Evolutionary conservation across 352 stramenopile species (phyloP), one percentile per base, ranked within the genome.

Genomic region (Globisporangium recalcitrans): DNA sequence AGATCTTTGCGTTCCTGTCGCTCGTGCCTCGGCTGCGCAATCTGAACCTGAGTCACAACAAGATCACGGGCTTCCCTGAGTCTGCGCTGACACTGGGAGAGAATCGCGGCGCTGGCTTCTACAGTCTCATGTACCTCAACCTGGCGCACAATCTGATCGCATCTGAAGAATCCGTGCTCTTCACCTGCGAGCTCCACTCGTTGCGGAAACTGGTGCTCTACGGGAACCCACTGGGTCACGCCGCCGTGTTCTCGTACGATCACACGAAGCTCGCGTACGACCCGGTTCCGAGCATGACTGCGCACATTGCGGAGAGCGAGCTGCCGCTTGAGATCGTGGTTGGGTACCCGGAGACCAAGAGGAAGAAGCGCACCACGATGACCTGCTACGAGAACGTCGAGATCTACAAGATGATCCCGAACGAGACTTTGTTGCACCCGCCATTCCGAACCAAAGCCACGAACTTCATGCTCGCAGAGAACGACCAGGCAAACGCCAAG

Each of bases 341-440:
- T 7, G 80, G 80, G 22, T 93, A 88, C 49, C 84, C 84, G 3
- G 77, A 77, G 42, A 87, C 71, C 19, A 91, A 87, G 60, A 82
- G 86, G 42, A 89, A 87, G 46, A 83, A 77, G 31, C 63, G 71
- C 9, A 60, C 63, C 4, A 56, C 75, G 0, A 78, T 69, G 51
- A 66, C 72, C 9, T 72, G 67, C 48, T 91, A 91, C 61, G 80
- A 90, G n/a, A 75, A 84, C 27, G 80, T 91, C 3, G 75, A 90
- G 54, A 93, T 93, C 63, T 91, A 86, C 70, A 91, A 89, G 65
- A 85, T 91, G 71, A 82, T 91, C 58, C 80, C 82, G 0, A 89
- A 83, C 27, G 78, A 88, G 31, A 64, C 80, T 10, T 67, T 74
- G 21, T 64, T 89, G 24, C 71, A 80, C n/a, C 71, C 70, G 4